phyloP scores from a whole-genome alignment of 2,329 filamentous ascomycete genomes.

The Xylariaceae sp. region DNA sequence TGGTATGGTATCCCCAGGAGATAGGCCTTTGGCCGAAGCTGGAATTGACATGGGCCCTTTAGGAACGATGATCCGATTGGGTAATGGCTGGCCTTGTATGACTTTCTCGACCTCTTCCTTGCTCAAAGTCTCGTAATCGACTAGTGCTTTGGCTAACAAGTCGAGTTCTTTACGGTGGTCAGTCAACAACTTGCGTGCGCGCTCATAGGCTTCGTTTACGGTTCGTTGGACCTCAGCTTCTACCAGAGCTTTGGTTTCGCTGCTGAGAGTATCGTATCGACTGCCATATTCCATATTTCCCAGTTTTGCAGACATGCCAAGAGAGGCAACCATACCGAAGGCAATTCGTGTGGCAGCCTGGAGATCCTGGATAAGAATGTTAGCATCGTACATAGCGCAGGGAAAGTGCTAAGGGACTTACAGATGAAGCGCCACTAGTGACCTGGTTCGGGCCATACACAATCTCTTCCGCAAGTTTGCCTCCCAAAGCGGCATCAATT shows the following conservation, averaged over 20 bases:
- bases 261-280: constrained; percentile 82
- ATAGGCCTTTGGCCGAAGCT: constrained; percentile 40
- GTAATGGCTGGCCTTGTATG: constrained; percentile 82
- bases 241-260: constrained; percentile 84
- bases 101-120: constrained; percentile 91
- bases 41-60: constrained; percentile 73
- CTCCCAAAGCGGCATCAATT: constrained; percentile 83
- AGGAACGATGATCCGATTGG: constrained; percentile 68
- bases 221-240: constrained; percentile 87
- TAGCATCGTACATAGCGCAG: constrained; percentile 36
- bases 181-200: constrained; percentile 74
- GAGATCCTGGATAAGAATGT: constrained; percentile 69
- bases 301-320: constrained; percentile 87
- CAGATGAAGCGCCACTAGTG: constrained; percentile 82
- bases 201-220: constrained; percentile 79
- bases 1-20: constrained; percentile 32
- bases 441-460: constrained; percentile 91
- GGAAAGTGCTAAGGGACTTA: constrained; percentile 51
- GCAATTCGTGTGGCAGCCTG: constrained; percentile 81
- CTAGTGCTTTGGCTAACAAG: constrained; percentile 82
- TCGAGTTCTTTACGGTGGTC: constrained; percentile 86
- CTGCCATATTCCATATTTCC: constrained; percentile 89
- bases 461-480: constrained; percentile 89
- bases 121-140: constrained; percentile 93
- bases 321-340: constrained; percentile 85